Evolutionary conservation across 768 basidiomycete genomes (phyloP).

Genomic region (Peribolospora kevripleyi): DNA sequence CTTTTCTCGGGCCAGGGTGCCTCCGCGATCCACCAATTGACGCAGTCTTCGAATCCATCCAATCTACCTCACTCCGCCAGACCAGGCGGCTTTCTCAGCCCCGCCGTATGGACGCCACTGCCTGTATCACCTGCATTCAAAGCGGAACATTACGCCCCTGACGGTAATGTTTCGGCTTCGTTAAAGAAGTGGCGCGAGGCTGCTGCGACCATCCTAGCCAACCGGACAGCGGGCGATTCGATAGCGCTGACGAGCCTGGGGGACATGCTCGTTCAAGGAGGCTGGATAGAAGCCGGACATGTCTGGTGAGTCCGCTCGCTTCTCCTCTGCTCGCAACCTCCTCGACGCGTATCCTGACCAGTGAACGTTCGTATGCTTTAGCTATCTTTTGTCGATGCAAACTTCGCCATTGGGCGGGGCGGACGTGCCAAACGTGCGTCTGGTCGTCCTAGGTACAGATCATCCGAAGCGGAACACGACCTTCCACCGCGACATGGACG

Average conservation of each 20-base stretch:
- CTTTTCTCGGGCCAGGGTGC: slow-evolving; percentile 63
- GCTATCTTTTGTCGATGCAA: slow-evolving; percentile 66
- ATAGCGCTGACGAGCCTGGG: slow-evolving; percentile 61
- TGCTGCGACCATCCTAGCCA: slow-evolving; percentile 55
- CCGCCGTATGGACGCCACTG: neutral
- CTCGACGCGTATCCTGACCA: neutral
- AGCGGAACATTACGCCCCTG: neutral
- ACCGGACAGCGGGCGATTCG: slow-evolving; percentile 36
- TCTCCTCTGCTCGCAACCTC: neutral
- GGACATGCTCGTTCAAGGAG: slow-evolving; percentile 45
- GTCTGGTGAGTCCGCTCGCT: slow-evolving; percentile 39
- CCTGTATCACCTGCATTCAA: slow-evolving; percentile 35
- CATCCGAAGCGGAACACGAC: slow-evolving; percentile 30
- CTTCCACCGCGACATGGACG: slow-evolving; percentile 43
- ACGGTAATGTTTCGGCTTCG: slow-evolving; percentile 31
- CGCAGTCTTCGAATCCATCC: slow-evolving; percentile 49
- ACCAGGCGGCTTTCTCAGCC: neutral
- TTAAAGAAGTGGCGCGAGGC: slow-evolving; percentile 66
- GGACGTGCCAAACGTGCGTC: slow-evolving; percentile 40
- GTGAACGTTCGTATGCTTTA: slow-evolving; percentile 16
- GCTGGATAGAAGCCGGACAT: slow-evolving; percentile 68
- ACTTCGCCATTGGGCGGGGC: slow-evolving; percentile 47
- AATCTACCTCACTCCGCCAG: slow-evolving; percentile 24
- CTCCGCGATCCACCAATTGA: slow-evolving; percentile 23
- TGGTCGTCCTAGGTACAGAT: slow-evolving; percentile 47